Evolutionary conservation across 192 early-diverging fungal species (phyloP).

Genomic region (Linnemannia schmuckeri): DNA sequence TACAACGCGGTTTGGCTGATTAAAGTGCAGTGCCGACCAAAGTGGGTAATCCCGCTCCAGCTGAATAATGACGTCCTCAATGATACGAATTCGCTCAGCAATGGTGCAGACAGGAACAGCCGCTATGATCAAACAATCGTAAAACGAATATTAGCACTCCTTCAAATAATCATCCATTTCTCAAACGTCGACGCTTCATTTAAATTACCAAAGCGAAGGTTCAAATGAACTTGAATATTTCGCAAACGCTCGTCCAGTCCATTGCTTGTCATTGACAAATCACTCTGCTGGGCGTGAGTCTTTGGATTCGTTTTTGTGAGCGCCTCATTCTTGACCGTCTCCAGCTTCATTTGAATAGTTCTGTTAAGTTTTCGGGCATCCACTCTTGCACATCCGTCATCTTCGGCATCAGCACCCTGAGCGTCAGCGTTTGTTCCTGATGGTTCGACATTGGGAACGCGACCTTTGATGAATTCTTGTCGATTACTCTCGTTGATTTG

Average conservation of each 20-base stretch:
- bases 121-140: slow-evolving; percentile 23
- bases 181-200: background rate
- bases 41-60: slow-evolving; percentile 82
- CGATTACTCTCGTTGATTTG: slow-evolving; percentile 74
- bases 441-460: slow-evolving; percentile 14
- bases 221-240: slow-evolving; percentile 82
- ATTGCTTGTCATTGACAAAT: slow-evolving; percentile 45
- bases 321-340: slow-evolving; percentile 74
- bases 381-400: slow-evolving; percentile 73
- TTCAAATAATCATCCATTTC: background rate
- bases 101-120: slow-evolving; percentile 55
- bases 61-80: slow-evolving; percentile 84
- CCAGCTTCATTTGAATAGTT: slow-evolving; percentile 84
- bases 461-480: slow-evolving; percentile 69
- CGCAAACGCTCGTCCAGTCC: slow-evolving; percentile 73
- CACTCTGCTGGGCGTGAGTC: slow-evolving; percentile 32
- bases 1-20: slow-evolving; percentile 74
- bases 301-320: slow-evolving; percentile 48
- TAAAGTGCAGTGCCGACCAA: slow-evolving; percentile 85
- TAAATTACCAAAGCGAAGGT: slow-evolving; percentile 71
- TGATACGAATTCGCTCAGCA: slow-evolving; percentile 73
- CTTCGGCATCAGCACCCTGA: slow-evolving; percentile 2
- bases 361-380: slow-evolving; percentile 81
- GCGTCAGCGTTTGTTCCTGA: slow-evolving; percentile 11
- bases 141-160: background rate